Evolutionary conservation across 2,329 filamentous ascomycete species (phyloP), one percentile per base, ranked within the genome.

Genomic region (Xylariaceae sp.): DNA sequence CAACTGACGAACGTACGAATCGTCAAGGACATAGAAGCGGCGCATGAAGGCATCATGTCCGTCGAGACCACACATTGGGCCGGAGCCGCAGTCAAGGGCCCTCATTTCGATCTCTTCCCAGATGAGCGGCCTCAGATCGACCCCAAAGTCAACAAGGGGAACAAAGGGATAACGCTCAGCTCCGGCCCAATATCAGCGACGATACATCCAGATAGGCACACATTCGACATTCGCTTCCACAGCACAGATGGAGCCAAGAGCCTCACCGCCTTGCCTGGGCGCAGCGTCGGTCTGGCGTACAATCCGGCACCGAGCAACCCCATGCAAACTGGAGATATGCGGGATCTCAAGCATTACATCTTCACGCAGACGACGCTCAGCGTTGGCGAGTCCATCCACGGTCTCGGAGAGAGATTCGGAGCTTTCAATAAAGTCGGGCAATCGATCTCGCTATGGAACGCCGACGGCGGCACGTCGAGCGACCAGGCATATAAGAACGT

Each of bases 361-460:
- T 81, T 82, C 63, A 76, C 78, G 32, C 79, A 81, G 66, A 81
- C 78, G 1, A 76, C 73, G 4, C 71, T 83, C 1, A 71, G 73
- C 2, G 78, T 82, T 0, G 80, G 80, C 31, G 88, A 91, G 69
- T 81, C 83, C 0, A 78, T 91, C 11, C 86, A 89, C 68, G 87
- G 88, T 0, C 76, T 91, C 3, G 88, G 87, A 1, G 87, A 91
- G 71, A 77, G 88, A 11, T 91, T 91, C 65, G 87, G 87, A 0
- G 81, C 85, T 5, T 88, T 87, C 70, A 86, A 88, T 68, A 90
- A 88, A 68, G 83, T 89, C 42, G 87, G 87, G 9, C 87, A 91
- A 68, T 76, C 78, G 9, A 73, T 91, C 6, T 75, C 80, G 53
- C 77, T 91, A 6, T 84, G 80, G 80, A 84, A 84, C 60, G 76